phyloP scores from a whole-genome alignment of 345 rosid species.

The Mangifera indica region DNA sequence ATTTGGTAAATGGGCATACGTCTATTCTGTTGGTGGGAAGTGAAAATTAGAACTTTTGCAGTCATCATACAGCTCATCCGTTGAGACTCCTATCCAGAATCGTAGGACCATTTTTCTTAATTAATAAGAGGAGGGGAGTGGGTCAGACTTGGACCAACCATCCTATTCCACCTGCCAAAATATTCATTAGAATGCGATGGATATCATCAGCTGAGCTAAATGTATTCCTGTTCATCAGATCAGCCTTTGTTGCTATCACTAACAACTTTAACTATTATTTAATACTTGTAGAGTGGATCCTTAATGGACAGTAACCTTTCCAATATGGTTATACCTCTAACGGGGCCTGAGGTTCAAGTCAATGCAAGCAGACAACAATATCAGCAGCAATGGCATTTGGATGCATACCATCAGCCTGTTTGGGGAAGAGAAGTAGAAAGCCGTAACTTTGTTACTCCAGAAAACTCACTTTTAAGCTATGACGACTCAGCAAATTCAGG shows the following conservation, averaged over 20 bases:
- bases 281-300: conserved; percentile 54
- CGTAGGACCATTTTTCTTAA: conserved; percentile 14
- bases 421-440: conserved; percentile 74
- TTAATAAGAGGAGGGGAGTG: conserved; percentile 10
- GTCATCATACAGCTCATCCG: background rate
- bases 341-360: conserved; percentile 63
- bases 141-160: conserved; percentile 27
- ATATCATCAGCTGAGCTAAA: conserved; percentile 8
- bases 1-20: background rate
- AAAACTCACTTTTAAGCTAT: conserved; percentile 61
- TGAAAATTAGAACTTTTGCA: background rate
- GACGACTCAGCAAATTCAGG: conserved; percentile 72
- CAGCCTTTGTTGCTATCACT: background rate
- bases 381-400: conserved; percentile 67
- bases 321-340: conserved; percentile 54
- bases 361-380: conserved; percentile 57
- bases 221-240: background rate
- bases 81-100: background rate
- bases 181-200: conserved; percentile 12
- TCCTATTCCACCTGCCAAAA: conserved; percentile 6
- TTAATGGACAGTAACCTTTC: conserved; percentile 60
- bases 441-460: conserved; percentile 47
- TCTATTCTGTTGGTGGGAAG: background rate
- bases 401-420: conserved; percentile 54
- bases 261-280: conserved; percentile 3